These are phyloP conservation scores for Neonectria ditissima DNA, from an alignment of 2,329 filamentous ascomycete genomes.

Conservation along the genomic window DNA sequence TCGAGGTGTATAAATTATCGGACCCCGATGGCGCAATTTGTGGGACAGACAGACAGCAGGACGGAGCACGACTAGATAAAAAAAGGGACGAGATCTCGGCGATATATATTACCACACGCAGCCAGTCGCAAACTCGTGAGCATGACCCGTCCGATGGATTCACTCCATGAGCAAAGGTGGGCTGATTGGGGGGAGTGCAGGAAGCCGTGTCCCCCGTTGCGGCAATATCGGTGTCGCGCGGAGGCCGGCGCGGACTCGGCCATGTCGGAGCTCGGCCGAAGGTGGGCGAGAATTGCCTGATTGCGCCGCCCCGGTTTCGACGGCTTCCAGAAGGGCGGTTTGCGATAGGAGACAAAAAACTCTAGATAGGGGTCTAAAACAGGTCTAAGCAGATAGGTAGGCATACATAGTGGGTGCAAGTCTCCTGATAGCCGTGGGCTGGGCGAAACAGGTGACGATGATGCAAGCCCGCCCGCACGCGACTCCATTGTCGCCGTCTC, in stretches of 20 bases:
- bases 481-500: constrained; percentile 3
- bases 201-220: constrained; percentile 28
- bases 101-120: background rate
- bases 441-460: background rate
- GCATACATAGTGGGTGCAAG: too few species aligned
- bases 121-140: too few species aligned
- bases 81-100: background rate
- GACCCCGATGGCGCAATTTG: constrained; percentile 6
- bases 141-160: too few species aligned
- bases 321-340: background rate
- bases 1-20: background rate
- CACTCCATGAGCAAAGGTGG: constrained; percentile 29
- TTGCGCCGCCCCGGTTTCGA: background rate
- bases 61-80: background rate
- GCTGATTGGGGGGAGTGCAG: constrained; percentile 27
- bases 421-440: too few species aligned
- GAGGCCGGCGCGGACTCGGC: constrained; percentile 37
- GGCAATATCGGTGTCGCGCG: constrained; percentile 40
- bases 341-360: background rate
- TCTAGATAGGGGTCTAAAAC: background rate
- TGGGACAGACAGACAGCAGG: background rate
- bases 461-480: background rate
- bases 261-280: constrained; percentile 32
- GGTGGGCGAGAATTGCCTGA: background rate
- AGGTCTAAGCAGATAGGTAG: too few species aligned